phyloP scores from a whole-genome alignment of 306 rosid species.

The Senna tora region DNA sequence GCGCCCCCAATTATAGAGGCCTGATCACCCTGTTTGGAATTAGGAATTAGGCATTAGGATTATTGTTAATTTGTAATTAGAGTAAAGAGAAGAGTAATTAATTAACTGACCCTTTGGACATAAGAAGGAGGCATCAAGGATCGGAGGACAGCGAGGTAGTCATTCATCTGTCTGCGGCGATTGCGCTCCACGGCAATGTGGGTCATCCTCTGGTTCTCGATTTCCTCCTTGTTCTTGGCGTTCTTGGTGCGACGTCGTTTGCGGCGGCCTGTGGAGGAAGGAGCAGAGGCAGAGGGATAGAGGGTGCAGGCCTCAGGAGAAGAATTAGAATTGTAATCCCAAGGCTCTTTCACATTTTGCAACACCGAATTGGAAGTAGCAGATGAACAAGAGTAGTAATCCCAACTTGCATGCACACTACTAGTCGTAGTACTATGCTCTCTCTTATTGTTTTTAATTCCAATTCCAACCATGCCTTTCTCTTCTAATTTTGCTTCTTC shows the following conservation, averaged over 20 bases:
- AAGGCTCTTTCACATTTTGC: conserved; percentile 37
- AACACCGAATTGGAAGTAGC: conserved; percentile 1
- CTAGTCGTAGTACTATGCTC: conserved; percentile 10
- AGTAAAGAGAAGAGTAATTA: too few species aligned
- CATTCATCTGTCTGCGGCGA: conserved; percentile 90
- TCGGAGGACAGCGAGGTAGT: conserved; percentile 73
- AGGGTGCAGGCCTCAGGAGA: conserved; percentile 37
- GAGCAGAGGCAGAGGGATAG: neutral
- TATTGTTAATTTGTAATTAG: too few species aligned
- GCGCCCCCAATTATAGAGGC: conserved; percentile 97
- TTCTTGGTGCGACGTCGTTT: conserved; percentile 72
- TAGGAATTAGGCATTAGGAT: too few species aligned
- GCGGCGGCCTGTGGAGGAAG: conserved; percentile 43
- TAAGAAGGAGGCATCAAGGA: conserved; percentile 91
- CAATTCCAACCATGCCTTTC: conserved; percentile 24
- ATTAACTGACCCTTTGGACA: conserved; percentile 69
- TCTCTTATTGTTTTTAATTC: conserved; percentile 31
- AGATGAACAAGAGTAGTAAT: conserved; percentile 34
- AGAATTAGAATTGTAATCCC: conserved; percentile 40
- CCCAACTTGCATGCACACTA: conserved; percentile 37
- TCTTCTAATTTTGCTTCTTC: conserved; percentile 37
- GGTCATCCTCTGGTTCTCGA: conserved; percentile 90
- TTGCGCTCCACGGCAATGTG: conserved; percentile 96
- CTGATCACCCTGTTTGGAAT: conserved; percentile 81
- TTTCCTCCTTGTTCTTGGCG: conserved; percentile 75